Evolutionary conservation across 495 filamentous ascomycete species (phyloP), one percentile per base, ranked within the genome.

Genomic region (Xylaria venustula): DNA sequence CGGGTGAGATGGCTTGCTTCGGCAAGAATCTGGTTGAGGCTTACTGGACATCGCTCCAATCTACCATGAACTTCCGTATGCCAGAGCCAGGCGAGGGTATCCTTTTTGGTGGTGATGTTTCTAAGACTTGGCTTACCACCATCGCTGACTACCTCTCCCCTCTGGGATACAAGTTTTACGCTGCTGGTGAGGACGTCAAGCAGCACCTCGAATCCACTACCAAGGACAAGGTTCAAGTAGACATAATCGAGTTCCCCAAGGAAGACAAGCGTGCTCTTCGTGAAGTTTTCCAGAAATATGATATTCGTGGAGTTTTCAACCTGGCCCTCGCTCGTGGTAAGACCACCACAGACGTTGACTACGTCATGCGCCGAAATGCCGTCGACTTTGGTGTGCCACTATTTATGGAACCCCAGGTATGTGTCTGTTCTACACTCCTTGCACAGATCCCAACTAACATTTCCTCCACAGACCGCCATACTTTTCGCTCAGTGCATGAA

Each of bases 361-460:
- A 98, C 65, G 92, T 98, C 47, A 98, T 98, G 94, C 87, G 94
- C 65, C 87, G 95, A 67, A 97, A 98, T 71, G 94, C 93, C 15
- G 95, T 98, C 42, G 94, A 98, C 78, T 98, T 98, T 73, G 92
- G 93, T 57, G 92, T 98, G 22, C 94, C 94, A 37, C 80, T 98
- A 61, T 98, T 98, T 75, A 97, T 97, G 93, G 94, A 98, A 78
- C 93, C 94, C 20, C 95, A 94, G 90, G 93, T 97, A 81, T 81
- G 88, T 76, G 34, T 40, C 48, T 17, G 25, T 45, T 37, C 17
- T 46, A 8, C 44, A 23, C 41, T 37, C 44, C 63, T 54, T 46
- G 20, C 17, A 34, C 30, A 68, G 34, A 68, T 63, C n/a, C n/a
- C 61, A 71, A 69, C 72, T 66, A 71, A 51, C 37, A 25, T 62